These are phyloP conservation scores for Leccinellum albellum DNA, from an alignment of 768 basidiomycete genomes.

Conservation along the genomic window DNA sequence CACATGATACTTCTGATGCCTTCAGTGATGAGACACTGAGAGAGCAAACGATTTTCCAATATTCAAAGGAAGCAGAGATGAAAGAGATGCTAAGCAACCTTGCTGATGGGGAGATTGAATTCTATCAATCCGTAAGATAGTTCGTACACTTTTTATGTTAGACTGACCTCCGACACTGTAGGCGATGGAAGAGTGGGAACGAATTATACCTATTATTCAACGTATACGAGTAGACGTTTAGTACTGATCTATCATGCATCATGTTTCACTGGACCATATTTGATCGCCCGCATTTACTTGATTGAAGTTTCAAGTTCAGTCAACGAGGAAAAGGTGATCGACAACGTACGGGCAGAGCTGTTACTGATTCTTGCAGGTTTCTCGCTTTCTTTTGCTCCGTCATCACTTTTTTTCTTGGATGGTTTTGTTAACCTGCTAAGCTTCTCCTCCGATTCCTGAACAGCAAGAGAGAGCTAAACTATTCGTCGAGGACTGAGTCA, in stretches of 20 bases:
- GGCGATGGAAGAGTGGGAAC: slow-evolving; percentile 98
- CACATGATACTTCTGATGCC: slow-evolving; percentile 93
- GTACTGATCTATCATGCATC: slow-evolving; percentile 23
- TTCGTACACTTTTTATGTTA: not conserved
- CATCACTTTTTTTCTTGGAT: not conserved
- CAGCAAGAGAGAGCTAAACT: slow-evolving; percentile 63
- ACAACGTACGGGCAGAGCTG: not conserved
- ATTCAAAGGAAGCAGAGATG: slow-evolving; percentile 92
- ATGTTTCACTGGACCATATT: slow-evolving; percentile 5
- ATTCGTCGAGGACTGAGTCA: slow-evolving; percentile 2
- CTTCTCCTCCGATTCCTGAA: slow-evolving; percentile 79
- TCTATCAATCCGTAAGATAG: slow-evolving; percentile 76
- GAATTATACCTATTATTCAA: slow-evolving; percentile 89
- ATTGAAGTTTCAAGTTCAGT: slow-evolving; percentile 1
- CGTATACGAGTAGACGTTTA: slow-evolving; percentile 91
- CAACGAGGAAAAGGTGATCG: not conserved
- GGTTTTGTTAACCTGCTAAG: slow-evolving; percentile 29
- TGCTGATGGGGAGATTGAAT: slow-evolving; percentile 93
- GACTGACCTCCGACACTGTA: slow-evolving; percentile 27
- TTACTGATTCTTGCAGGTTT: not conserved
- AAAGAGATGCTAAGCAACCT: slow-evolving; percentile 88
- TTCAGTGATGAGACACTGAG: slow-evolving; percentile 94
- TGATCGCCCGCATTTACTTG: slow-evolving; percentile 7
- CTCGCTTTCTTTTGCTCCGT: slow-evolving; percentile 12
- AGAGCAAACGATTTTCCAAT: slow-evolving; percentile 88